Conservation (phyloP, 164 flowering plant species). For the Stephania japonica region DNA sequence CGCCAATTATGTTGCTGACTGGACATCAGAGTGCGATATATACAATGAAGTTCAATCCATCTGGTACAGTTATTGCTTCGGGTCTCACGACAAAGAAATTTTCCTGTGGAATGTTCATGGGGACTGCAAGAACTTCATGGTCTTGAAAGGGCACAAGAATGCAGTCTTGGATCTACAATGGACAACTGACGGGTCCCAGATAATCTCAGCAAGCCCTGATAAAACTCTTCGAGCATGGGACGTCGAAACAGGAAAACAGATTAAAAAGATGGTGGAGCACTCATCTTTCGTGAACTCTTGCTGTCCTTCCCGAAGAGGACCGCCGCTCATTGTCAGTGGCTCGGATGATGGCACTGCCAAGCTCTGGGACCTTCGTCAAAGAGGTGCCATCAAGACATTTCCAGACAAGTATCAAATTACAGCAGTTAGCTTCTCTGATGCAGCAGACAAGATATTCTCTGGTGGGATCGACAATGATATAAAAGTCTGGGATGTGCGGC, state of each 20-base stretch:
- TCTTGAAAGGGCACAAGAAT: constrained; percentile 93
- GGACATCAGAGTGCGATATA: constrained; percentile 96
- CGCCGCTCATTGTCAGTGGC: constrained; percentile 94
- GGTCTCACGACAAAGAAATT: constrained; percentile 96
- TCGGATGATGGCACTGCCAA: constrained; percentile 99
- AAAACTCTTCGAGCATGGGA: constrained; percentile 97
- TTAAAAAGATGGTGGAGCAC: constrained; percentile 95
- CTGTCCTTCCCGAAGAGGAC: constrained; percentile 88
- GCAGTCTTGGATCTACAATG: constrained; percentile 92
- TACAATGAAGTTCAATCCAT: constrained; percentile 92
- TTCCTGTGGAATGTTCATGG: constrained; percentile 91
- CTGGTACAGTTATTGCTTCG: constrained; percentile 83
- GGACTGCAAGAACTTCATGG: constrained; percentile 95
- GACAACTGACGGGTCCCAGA: constrained; percentile 94
- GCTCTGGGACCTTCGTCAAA: constrained; percentile 94
- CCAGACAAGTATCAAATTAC: constrained; percentile 96
- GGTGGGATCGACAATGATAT: constrained; percentile 93
- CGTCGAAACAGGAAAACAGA: constrained; percentile 89
- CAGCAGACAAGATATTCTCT: constrained; percentile 85
- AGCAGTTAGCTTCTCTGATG: constrained; percentile 89
- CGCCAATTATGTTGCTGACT: constrained; percentile 80
- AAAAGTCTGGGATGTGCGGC: constrained; percentile 91
- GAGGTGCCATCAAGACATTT: constrained; percentile 93
- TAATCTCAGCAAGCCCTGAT: constrained; percentile 95
- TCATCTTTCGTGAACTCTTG: constrained; percentile 88